Percentiles rank a stretch among this genome's conserved stretches.
Conservation (phyloP, 768 basidiomycete species). For the Mycena maculata region DNA sequence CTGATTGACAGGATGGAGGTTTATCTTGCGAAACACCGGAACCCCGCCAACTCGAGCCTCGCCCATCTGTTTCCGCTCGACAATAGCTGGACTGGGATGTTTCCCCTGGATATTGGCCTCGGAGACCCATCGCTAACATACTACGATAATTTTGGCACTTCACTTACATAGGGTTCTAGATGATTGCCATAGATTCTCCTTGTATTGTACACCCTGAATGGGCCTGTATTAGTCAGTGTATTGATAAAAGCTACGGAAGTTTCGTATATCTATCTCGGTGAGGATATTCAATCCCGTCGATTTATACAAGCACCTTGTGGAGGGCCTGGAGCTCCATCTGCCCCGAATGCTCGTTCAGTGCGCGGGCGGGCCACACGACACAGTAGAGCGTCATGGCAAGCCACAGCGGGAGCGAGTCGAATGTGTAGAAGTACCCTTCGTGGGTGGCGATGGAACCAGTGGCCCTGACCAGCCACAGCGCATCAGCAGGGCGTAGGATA, state of each 20-base stretch:
- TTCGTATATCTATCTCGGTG: too few species aligned
- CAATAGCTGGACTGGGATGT: slow-evolving; percentile 10
- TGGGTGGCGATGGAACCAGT: slow-evolving; percentile 55
- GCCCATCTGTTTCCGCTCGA: background rate
- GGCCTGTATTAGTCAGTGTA: too few species aligned
- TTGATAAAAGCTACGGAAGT: background rate
- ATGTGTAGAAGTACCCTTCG: slow-evolving; percentile 63
- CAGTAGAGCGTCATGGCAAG: slow-evolving; percentile 56
- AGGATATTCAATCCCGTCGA: background rate
- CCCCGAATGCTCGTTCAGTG: background rate
- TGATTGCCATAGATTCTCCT: too few species aligned
- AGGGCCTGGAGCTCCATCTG: background rate
- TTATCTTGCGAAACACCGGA: background rate
- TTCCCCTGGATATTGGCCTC: background rate
- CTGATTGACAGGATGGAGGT: slow-evolving; percentile 22
- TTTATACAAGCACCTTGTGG: background rate
- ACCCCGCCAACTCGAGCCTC: background rate
- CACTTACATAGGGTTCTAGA: too few species aligned
- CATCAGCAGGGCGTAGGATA: background rate
- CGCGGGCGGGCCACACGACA: slow-evolving; percentile 33
- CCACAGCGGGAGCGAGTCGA: slow-evolving; percentile 65
- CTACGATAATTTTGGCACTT: too few species aligned
- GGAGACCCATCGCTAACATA: too few species aligned
- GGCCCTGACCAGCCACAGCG: slow-evolving; percentile 16
- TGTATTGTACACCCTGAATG: background rate